Percentiles rank a stretch among this genome's conserved stretches.
Conservation (phyloP, 2,329 filamentous ascomycete genomes). For the Pseudocercospora fuligena region DNA sequence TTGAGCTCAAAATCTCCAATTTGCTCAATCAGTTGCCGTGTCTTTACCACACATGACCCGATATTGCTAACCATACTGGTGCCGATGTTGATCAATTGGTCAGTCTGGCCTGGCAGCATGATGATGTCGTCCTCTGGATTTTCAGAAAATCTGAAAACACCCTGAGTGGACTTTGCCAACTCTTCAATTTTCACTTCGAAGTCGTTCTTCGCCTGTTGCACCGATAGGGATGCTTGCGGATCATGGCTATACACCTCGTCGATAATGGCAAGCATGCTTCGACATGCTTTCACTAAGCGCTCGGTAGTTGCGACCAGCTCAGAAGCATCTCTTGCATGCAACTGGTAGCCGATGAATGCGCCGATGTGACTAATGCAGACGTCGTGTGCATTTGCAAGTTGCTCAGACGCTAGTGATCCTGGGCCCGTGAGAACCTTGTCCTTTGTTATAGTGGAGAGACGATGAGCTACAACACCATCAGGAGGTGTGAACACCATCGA, state of each 20-base stretch:
- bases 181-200: slow-evolving; percentile 83
- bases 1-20: slow-evolving; percentile 54
- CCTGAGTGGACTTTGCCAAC: slow-evolving; percentile 78
- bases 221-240: slow-evolving; percentile 65
- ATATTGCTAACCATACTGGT: slow-evolving; percentile 69
- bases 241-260: slow-evolving; percentile 83
- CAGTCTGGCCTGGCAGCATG: slow-evolving; percentile 65
- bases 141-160: slow-evolving; percentile 73
- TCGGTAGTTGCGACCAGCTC: slow-evolving; percentile 83
- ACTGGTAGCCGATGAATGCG: slow-evolving; percentile 89
- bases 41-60: slow-evolving; percentile 87
- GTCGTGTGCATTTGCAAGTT: slow-evolving; percentile 80
- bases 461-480: slow-evolving; percentile 34
- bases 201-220: slow-evolving; percentile 71
- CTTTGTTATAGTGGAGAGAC: slow-evolving; percentile 35
- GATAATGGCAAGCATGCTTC: slow-evolving; percentile 76
- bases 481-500: slow-evolving; percentile 29
- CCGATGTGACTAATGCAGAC: slow-evolving; percentile 87
- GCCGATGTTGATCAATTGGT: slow-evolving; percentile 36
- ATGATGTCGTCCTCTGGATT: slow-evolving; percentile 73
- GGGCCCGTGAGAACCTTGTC: slow-evolving; percentile 36
- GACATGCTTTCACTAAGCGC: slow-evolving; percentile 81
- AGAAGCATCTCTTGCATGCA: slow-evolving; percentile 87
- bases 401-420: slow-evolving; percentile 79
- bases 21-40: slow-evolving; percentile 81